Percentiles rank a stretch among this genome's conserved stretches.
phyloP scores from a whole-genome alignment of 352 stramenopile species.

The Phytophthora capsici region DNA sequence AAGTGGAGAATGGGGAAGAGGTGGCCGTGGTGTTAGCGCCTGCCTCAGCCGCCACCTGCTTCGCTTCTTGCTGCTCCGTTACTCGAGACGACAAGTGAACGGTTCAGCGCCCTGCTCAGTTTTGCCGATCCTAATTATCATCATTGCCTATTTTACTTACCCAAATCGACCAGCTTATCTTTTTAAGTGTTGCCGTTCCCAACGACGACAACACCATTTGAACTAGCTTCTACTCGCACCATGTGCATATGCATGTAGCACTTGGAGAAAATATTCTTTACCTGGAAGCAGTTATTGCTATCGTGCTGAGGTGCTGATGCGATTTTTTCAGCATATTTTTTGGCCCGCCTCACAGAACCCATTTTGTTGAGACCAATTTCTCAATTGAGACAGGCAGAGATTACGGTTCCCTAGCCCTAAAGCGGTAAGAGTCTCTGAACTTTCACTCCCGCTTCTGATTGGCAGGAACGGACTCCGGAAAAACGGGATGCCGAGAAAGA shows the following conservation, averaged over 20 bases:
- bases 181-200: neutral
- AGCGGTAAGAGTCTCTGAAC: slow-evolving; percentile 26
- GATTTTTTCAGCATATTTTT: no score
- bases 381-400: slow-evolving; percentile 18
- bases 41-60: slow-evolving; percentile 27
- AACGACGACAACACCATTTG: neutral
- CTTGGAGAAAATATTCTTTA: no score
- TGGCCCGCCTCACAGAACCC: neutral
- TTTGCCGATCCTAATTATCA: slow-evolving; percentile 24
- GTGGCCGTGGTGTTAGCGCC: slow-evolving; percentile 18
- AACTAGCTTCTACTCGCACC: neutral
- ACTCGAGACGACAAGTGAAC: slow-evolving; percentile 15
- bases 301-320: no score
- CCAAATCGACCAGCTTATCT: neutral
- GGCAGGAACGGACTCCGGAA: slow-evolving; percentile 1
- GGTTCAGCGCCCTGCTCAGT: slow-evolving; percentile 37
- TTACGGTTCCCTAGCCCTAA: slow-evolving; percentile 13
- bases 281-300: no score
- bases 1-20: slow-evolving; percentile 8
- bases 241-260: no score
- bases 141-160: slow-evolving; percentile 1
- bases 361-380: slow-evolving; percentile 1
- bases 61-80: slow-evolving; percentile 10
- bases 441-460: slow-evolving; percentile 16
- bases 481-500: neutral